Base-by-base conservation (phyloP, 805 yeast genomes). In the Danielozyma ontarioensis region DNA sequence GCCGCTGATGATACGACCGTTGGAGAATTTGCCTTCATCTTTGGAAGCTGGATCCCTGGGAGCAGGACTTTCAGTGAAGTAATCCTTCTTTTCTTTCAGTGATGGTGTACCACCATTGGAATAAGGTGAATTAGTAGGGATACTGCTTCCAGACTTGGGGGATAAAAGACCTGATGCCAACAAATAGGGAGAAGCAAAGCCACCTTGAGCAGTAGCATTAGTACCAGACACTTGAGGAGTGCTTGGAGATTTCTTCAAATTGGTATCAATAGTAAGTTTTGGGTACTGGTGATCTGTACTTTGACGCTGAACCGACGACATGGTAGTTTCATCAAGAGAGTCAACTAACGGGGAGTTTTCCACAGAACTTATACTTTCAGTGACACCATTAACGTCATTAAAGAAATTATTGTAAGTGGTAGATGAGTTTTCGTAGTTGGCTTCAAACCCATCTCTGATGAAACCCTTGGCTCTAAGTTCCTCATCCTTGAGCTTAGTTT, bases 181-280 rank as follows among this genome's bases (percentile, higher is more conserved):
- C 29, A 80, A 61, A 44, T 78, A 82, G 2, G 88, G 87, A 5
- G 87, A 79, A 0, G 80, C 71, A 51, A 81, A 74, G 0, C 86
- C 86, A 24, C 55, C 51, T 28, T 46, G 48, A 17, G 28, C 33
- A 6, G 44, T 26, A 10, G 22, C 22, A 10, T 10, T 19, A 17
- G 40, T 32, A 16, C 33, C 33, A 5, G 53, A 46, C 35, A 24
- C 47, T 22, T 62, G 68, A 2, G 70, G 65, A 1, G 73, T 63
- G 14, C 58, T 46, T 1, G 74, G 72, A 3, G 67, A 13, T 29
- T 44, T 46, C 13, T 13, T 18, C n/a, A n/a, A n/a, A 28, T 27
- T 48, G 6, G 69, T 60, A 41, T 63, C 69, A 34, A 63, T 45
- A 10, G 56, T 48, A 24, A 64, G 50, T 36, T 54, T 57, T 3